Base-by-base conservation (phyloP, 768 basidiomycete species). In the Hypholoma sublateritium region DNA sequence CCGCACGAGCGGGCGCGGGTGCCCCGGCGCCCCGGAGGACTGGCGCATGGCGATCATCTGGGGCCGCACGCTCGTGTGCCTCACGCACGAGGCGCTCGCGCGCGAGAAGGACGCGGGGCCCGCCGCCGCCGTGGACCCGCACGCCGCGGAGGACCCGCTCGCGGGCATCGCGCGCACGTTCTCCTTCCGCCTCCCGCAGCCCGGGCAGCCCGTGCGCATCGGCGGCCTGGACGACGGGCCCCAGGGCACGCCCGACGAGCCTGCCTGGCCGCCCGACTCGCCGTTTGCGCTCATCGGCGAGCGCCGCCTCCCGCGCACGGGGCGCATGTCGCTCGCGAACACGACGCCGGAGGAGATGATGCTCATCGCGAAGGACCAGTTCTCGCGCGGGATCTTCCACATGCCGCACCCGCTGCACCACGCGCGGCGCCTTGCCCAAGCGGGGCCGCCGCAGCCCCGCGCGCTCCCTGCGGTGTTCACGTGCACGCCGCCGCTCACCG, bases 1-100 rank as follows among this genome's bases (percentile, higher is more conserved):
- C 35, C 76, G 76, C 34, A 72, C 72, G 4, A 72, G 61, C 50
- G 75, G 74, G 35, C 62, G 64, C 1, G 66, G 65, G 14, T 66
- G 61, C 42, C 47, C 52, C 24, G 43, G 66, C 67, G 49, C 57
- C 48, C 24, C 72, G 6, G 83, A 86, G 62, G 85, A 88, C 69
- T 89, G 86, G 87, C 79, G 82, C 28, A 82, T 88, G 80, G 81
- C 85, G 14, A 74, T 87, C 61, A 74, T 81, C 49, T 87, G 85
- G 85, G 87, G 87, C 1, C 81, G 86, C 61, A 82, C 84, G 5
- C 75, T 88, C 51, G 80, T 88, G 54, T 77, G 75, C 50, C 71
- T 89, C 59, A 81, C 85, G 13, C 82, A 85, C 56, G 82, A 85
- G 51, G 69, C 76, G 50, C 62, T 81, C 28, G 63, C 72, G 21